Conservation (phyloP, 2,329 filamentous ascomycete genomes). For the Stagonosporopsis vannaccii region DNA sequence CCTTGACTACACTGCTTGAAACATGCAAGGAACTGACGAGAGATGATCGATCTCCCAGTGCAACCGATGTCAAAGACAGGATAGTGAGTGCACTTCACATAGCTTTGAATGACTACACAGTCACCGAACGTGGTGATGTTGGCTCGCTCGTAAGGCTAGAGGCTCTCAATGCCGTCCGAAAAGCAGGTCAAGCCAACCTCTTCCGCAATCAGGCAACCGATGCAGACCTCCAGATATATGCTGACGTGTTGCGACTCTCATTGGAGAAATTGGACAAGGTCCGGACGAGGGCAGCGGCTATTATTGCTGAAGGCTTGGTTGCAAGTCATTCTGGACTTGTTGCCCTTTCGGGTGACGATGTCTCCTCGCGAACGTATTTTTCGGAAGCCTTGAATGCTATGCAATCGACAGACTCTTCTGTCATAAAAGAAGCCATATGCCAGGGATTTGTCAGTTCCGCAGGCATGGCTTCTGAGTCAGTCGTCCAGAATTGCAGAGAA, state of each 20-base stretch:
- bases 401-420: conserved; percentile 15
- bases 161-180: conserved; percentile 73
- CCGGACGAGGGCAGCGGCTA: conserved; percentile 54
- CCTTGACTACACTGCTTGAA: conserved; percentile 47
- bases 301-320: conserved; percentile 19
- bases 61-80: conserved; percentile 27
- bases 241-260: conserved; percentile 70
- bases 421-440: conserved; percentile 57
- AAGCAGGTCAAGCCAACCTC: conserved; percentile 38
- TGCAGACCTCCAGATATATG: conserved; percentile 33
- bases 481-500: conserved; percentile 72
- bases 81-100: conserved; percentile 43
- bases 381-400: conserved; percentile 55
- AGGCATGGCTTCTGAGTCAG: conserved; percentile 77
- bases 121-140: conserved; percentile 86
- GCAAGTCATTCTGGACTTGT: conserved; percentile 14
- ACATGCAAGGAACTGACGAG: conserved; percentile 10
- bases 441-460: conserved; percentile 76
- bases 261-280: conserved; percentile 92
- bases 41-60: conserved; percentile 4
- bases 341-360: conserved; percentile 37
- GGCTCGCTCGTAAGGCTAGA: conserved; percentile 85
- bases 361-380: conserved; percentile 70
- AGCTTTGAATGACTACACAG: conserved; percentile 86
- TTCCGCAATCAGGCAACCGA: conserved; percentile 23